Base-by-base conservation (phyloP, 192 early-diverging fungal species). In the Coemansia sp. region DNA sequence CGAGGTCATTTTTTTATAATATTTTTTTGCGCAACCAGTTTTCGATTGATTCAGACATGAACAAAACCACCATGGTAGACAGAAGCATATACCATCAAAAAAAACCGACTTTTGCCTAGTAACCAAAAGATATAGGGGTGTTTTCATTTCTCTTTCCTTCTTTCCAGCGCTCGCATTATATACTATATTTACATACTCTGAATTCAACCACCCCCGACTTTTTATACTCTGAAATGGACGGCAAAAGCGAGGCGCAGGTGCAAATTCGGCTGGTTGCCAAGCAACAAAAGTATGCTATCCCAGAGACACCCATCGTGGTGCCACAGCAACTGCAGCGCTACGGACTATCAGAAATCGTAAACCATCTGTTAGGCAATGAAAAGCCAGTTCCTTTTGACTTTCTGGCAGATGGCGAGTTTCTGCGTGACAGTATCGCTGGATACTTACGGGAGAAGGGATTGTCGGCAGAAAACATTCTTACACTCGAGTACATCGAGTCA, bases 311-410 rank as follows among this genome's bases (percentile, higher is more conserved):
- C 46, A 88, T 98, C 23, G 79, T 96, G 41, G 85, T 97, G 4
- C 95, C 95, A 29, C 80, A 89, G 43, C 78, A 76, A 19, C 78
- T 98, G 26, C 79, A 83, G 58, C 87, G 93, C 9, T 90, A 91
- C 71, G 92, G 90, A 23, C 81, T 98, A 22, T 92, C 90, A 15
- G 92, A 95, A 77, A 86, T 98, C 51, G 83, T 98, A 18, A 98
- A 98, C 80, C 91, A 90, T 57, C 74, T 98, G 28, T 79, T 98
- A 26, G 78, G 55, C 25, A 55, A 55, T 27, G 65, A 68, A 20
- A 63, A 41, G 42, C 87, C 88, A 9, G 67, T 90, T 13, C 90
- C 93, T 17, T 97, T 97, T 66, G 90, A 96, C 54, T 97, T 98
- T 69, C 69, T 98, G 51, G 83, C 92, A 23, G 87, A 93, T 52